A percentile compares a stretch with the other conserved stretches of the same genome.
phyloP scores from a whole-genome alignment of 1,139 yeast genomes.

The Candida tetrigidarum region DNA sequence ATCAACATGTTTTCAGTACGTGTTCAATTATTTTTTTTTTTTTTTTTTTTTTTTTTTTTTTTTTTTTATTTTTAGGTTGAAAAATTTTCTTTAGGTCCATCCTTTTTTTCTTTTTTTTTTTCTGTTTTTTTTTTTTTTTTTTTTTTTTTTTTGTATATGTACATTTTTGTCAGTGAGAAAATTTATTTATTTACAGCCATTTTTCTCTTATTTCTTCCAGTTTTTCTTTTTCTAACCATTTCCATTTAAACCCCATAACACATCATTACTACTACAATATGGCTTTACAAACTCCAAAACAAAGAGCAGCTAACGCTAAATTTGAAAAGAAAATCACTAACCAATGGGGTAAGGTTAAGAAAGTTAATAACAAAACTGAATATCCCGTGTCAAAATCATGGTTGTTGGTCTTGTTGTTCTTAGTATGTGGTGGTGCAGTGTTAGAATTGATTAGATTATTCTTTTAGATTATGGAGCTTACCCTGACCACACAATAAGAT shows the following conservation, averaged over 20 bases:
- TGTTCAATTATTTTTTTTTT: neutral
- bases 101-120: no score
- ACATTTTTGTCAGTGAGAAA: neutral
- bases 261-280: no score
- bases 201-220: neutral
- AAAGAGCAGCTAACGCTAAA: constrained; percentile 81
- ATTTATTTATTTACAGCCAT: constrained; percentile 6
- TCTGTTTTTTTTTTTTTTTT: no score
- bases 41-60: no score
- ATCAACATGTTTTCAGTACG: constrained; percentile 4
- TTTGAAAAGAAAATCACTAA: constrained; percentile 75
- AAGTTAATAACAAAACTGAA: constrained; percentile 31
- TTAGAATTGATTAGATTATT: constrained; percentile 65
- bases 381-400: constrained; percentile 62
- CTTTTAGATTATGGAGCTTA: constrained; percentile 32
- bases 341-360: constrained; percentile 65
- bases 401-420: constrained; percentile 64
- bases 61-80: no score
- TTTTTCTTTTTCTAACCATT: neutral
- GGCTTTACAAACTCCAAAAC: constrained; percentile 77
- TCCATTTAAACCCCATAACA: neutral
- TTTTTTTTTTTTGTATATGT: no score
- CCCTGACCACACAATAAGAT: no score
- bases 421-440: constrained; percentile 83
- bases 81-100: no score